Evolutionary conservation across 192 early-diverging fungal genomes (phyloP).

Genomic region (Coemansia interrupta): DNA sequence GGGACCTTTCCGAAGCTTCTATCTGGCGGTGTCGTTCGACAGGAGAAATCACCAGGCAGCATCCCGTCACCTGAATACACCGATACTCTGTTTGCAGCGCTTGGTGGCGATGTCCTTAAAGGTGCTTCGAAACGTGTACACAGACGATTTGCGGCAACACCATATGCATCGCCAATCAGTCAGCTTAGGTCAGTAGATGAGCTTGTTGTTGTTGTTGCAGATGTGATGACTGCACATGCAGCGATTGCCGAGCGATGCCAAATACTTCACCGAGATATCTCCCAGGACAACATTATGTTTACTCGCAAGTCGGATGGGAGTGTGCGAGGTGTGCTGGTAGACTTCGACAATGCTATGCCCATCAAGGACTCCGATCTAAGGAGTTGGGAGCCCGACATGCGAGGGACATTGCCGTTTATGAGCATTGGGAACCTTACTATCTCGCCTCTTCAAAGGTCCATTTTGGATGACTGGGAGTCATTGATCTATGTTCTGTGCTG

Average conservation of each 20-base stretch:
- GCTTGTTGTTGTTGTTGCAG: neutral
- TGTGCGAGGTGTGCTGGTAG: constrained; percentile 24
- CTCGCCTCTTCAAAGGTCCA: neutral
- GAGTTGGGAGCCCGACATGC: constrained; percentile 2
- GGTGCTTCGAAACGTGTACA: neutral
- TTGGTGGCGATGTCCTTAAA: neutral
- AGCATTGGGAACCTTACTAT: constrained; percentile 20
- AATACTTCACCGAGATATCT: constrained; percentile 1
- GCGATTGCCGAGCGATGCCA: neutral
- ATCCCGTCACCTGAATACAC: neutral
- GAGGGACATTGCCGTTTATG: constrained; percentile 32
- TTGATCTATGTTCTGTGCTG: constrained; percentile 23
- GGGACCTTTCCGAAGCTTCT: neutral
- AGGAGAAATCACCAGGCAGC: neutral
- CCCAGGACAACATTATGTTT: constrained; percentile 26
- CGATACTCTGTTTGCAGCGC: neutral
- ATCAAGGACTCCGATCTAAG: constrained; percentile 7
- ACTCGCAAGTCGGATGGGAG: neutral
- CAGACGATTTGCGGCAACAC: neutral
- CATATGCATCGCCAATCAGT: neutral
- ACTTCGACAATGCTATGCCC: constrained; percentile 17
- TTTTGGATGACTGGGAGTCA: constrained; percentile 26
- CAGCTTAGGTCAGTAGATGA: neutral
- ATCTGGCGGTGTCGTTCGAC: neutral
- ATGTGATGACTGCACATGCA: constrained; percentile 9